Evolutionary conservation across 2,329 filamentous ascomycete species (phyloP).

Genomic region (Ilyonectria destructans): DNA sequence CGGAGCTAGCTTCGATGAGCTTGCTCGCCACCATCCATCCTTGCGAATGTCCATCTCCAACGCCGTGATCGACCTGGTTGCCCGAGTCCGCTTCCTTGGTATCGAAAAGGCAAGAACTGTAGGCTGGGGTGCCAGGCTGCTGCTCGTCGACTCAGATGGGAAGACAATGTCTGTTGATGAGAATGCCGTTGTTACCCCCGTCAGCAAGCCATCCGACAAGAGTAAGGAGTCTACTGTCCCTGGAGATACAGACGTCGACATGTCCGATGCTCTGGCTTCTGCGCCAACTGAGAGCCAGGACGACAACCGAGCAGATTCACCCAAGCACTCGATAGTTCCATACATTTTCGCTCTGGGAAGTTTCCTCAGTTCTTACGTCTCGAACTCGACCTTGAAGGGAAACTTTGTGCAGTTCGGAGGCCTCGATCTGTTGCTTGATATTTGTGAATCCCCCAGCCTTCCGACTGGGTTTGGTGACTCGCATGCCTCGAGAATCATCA

Average conservation of each 20-base stretch:
- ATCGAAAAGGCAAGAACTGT: conserved; percentile 77
- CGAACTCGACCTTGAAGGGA: conserved; percentile 80
- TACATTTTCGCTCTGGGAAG: conserved; percentile 84
- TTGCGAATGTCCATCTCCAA: conserved; percentile 86
- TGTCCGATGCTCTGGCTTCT: conserved; percentile 68
- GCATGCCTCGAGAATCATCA: conserved; percentile 78
- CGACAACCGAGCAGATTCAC: conserved; percentile 44
- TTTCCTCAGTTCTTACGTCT: conserved; percentile 83
- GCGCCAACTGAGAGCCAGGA: conserved; percentile 31
- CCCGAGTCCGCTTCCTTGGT: conserved; percentile 83
- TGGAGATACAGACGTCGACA: conserved; percentile 73
- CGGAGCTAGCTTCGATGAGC: conserved; percentile 91
- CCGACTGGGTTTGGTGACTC: conserved; percentile 75
- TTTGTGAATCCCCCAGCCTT: conserved; percentile 86
- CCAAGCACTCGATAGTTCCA: conserved; percentile 66
- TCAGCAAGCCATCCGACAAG: conserved; percentile 52
- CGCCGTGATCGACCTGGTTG: conserved; percentile 91
- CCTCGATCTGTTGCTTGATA: conserved; percentile 86
- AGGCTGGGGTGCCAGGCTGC: conserved; percentile 86
- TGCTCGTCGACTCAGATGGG: conserved; percentile 73
- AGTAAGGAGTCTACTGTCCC: conserved; percentile 58
- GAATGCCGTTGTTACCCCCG: conserved; percentile 58
- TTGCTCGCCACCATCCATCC: conserved; percentile 92
- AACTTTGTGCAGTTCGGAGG: conserved; percentile 86
- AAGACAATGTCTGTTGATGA: conserved; percentile 70